These are phyloP conservation scores for Arachnomyces sp. DNA, from an alignment of 2,329 filamentous ascomycete species.

Conservation along the genomic window DNA sequence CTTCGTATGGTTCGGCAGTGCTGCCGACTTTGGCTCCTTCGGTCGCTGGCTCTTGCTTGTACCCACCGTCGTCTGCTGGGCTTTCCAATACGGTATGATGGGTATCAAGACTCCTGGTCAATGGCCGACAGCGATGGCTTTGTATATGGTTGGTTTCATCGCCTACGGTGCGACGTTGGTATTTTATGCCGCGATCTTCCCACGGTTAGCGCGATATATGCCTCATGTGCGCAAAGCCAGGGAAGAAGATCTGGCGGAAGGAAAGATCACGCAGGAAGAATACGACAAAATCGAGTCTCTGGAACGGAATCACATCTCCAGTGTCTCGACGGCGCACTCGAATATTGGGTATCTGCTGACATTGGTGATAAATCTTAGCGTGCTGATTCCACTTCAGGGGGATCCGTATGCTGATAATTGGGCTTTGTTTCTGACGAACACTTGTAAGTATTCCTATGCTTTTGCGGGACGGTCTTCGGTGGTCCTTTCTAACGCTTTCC, in stretches of 20 bases:
- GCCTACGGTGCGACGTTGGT: constrained; percentile 36
- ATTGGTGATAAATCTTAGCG: constrained; percentile 32
- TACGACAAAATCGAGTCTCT: constrained; percentile 37
- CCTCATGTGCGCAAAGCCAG: constrained; percentile 35
- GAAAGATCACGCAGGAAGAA: constrained; percentile 29
- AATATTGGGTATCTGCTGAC: constrained; percentile 37
- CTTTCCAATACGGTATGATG: constrained; percentile 36
- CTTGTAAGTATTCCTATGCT: constrained; percentile 22
- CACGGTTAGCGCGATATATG: constrained; percentile 33
- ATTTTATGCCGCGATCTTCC: constrained; percentile 37
- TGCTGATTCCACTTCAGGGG: constrained; percentile 31
- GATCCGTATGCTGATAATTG: constrained; percentile 33
- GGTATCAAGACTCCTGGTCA: constrained; percentile 29
- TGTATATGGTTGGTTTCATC: constrained; percentile 35
- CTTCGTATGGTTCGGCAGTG: constrained; percentile 36
- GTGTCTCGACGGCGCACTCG: constrained; percentile 37
- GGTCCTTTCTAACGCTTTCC: constrained; percentile 4
- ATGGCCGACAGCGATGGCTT: constrained; percentile 34
- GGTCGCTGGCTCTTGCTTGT: constrained; percentile 34
- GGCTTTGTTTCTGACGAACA: constrained; percentile 35
- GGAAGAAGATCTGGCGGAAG: constrained; percentile 33
- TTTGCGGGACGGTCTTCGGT: too few species aligned
- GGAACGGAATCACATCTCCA: constrained; percentile 33
- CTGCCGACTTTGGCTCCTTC: constrained; percentile 37
- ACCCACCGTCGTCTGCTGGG: constrained; percentile 36